Conservation (phyloP, 495 filamentous ascomycete species). For the Evernia prunastri region DNA sequence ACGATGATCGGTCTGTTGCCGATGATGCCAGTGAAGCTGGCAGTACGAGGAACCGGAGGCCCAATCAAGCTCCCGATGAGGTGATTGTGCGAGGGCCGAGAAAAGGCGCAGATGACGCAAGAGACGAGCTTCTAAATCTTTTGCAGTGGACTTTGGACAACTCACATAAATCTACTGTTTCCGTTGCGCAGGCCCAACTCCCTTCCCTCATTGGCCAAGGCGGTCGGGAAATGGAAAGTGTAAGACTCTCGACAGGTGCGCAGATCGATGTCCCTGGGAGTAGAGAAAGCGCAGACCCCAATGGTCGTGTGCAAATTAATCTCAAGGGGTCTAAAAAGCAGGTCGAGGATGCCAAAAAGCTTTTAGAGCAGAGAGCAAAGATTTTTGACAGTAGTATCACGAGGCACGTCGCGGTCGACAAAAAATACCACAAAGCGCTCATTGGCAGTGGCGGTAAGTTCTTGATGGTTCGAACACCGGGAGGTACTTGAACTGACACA, state of each 20-base stretch:
- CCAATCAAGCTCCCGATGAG: constrained; percentile 77
- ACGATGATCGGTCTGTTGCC: constrained; percentile 60
- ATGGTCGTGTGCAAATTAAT: constrained; percentile 69
- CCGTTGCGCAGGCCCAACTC: constrained; percentile 80
- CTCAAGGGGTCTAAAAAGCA: constrained; percentile 86
- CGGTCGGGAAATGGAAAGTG: constrained; percentile 81
- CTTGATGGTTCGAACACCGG: background rate
- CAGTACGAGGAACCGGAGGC: constrained; percentile 48
- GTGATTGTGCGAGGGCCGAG: constrained; percentile 85
- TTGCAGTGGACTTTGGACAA: constrained; percentile 83
- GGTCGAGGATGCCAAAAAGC: constrained; percentile 82
- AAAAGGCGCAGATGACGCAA: constrained; percentile 82
- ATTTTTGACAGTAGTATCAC: constrained; percentile 81
- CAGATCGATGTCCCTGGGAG: constrained; percentile 81
- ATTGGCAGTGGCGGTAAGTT: constrained; percentile 83
- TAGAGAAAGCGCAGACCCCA: constrained; percentile 52
- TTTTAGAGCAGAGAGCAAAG: constrained; percentile 73
- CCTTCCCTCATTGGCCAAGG: constrained; percentile 85
- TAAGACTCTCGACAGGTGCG: constrained; percentile 73
- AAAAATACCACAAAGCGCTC: constrained; percentile 81
- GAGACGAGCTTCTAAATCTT: constrained; percentile 80
- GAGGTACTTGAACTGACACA: background rate
- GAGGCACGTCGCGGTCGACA: constrained; percentile 77
- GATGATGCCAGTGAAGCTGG: constrained; percentile 69
- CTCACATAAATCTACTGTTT: constrained; percentile 67